A percentile compares a stretch with the other conserved stretches of the same genome.
These are phyloP conservation scores for Auricularia heimuer DNA, from an alignment of 768 basidiomycete genomes.

Conservation along the genomic window DNA sequence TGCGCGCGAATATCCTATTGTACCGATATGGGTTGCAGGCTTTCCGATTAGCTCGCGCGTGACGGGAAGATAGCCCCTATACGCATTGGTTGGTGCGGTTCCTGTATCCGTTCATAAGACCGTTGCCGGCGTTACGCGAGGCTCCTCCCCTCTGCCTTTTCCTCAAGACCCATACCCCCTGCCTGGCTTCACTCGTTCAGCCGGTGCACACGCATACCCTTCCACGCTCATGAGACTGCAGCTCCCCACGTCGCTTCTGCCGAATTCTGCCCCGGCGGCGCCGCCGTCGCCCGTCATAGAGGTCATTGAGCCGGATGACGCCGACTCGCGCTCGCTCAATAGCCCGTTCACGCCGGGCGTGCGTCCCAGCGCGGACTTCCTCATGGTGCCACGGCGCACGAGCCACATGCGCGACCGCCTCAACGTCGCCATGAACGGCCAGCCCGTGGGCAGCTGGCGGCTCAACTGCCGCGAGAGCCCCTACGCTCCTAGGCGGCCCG, in stretches of 20 bases:
- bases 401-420: background rate
- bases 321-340: background rate
- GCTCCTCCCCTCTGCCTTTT: background rate
- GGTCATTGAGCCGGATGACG: background rate
- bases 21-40: too few relatives aligned
- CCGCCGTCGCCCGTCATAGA: background rate
- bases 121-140: background rate
- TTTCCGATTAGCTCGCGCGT: too few relatives aligned
- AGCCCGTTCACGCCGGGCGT: background rate
- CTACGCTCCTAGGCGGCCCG: background rate
- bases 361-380: background rate
- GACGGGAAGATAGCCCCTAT: too few relatives aligned
- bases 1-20: too few relatives aligned
- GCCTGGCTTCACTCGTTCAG: conserved; percentile 1
- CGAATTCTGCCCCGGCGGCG: background rate
- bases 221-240: background rate
- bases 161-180: background rate
- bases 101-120: background rate
- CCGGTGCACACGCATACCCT: background rate
- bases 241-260: background rate
- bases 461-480: background rate
- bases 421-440: background rate
- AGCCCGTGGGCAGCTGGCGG: background rate
- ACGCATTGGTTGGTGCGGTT: background rate
- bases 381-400: background rate